Conservation (phyloP, 345 rosid species). For the Sisymbrium irio region DNA sequence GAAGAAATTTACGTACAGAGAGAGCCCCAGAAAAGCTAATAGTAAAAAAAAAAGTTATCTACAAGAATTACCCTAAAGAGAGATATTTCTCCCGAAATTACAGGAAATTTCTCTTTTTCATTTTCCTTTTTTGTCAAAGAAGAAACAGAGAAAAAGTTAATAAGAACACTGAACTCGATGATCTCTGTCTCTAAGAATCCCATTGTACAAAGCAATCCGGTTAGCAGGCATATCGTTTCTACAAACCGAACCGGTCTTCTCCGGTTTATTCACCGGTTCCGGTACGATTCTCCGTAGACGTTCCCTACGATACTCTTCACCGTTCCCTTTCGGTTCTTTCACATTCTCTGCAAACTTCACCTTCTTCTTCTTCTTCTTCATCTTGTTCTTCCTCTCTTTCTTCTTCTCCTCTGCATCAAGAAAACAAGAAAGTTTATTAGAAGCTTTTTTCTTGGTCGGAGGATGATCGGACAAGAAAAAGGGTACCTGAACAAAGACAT, state of each 20-base stretch:
- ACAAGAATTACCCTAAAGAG: background rate
- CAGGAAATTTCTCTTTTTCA: background rate
- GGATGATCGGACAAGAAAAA: constrained; percentile 10
- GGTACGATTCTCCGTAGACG: constrained; percentile 15
- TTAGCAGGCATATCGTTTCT: constrained; percentile 54
- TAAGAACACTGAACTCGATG: constrained; percentile 45
- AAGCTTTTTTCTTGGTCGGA: background rate
- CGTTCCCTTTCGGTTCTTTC: constrained; percentile 57
- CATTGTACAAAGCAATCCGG: constrained; percentile 62
- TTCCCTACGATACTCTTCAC: constrained; percentile 52
- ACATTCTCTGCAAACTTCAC: constrained; percentile 77
- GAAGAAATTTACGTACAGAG: constrained; percentile 1
- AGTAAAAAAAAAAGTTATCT: background rate
- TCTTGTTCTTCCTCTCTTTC: constrained; percentile 39
- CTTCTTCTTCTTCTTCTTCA: constrained; percentile 41
- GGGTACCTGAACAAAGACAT: constrained; percentile 59
- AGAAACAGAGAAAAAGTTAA: constrained; percentile 17
- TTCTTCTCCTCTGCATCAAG: constrained; percentile 41
- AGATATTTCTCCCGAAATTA: background rate
- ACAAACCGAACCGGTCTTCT: constrained; percentile 35
- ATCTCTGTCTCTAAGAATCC: constrained; percentile 61
- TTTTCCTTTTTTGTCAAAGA: background rate
- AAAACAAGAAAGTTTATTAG: background rate
- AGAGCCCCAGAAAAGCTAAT: background rate
- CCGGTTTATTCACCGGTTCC: constrained; percentile 14